Evolutionary conservation across 306 rosid genomes (phyloP).

Genomic region (Dalbergia oliveri): DNA sequence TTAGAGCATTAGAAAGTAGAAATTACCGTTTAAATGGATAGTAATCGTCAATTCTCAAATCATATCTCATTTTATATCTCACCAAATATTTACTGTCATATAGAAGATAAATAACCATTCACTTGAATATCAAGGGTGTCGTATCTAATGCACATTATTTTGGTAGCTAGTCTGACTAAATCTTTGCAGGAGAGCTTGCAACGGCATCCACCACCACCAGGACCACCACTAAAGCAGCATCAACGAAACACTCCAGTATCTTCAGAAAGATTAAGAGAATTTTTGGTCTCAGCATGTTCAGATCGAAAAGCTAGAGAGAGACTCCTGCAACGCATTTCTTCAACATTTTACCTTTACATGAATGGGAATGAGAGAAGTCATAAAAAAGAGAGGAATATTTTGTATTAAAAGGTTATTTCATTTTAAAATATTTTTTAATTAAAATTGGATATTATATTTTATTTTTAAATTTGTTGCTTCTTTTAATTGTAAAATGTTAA

Average conservation of each 20-base stretch:
- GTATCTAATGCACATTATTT: conserved; percentile 5
- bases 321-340: background rate
- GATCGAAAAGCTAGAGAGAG: conserved; percentile 40
- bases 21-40: too few relatives aligned
- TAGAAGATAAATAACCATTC: background rate
- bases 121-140: too few relatives aligned
- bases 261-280: conserved; percentile 53
- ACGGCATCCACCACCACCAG: background rate
- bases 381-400: too few relatives aligned
- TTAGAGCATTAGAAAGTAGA: background rate
- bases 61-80: too few relatives aligned
- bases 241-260: conserved; percentile 11
- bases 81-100: too few relatives aligned
- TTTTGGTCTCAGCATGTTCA: conserved; percentile 51
- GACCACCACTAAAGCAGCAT: background rate
- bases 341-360: background rate
- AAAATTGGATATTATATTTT: too few relatives aligned
- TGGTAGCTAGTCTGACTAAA: background rate
- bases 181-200: conserved; percentile 46
- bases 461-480: too few relatives aligned
- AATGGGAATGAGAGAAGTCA: too few relatives aligned
- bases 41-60: too few relatives aligned
- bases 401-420: too few relatives aligned
- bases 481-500: too few relatives aligned
- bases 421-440: too few relatives aligned